Percentiles rank a stretch among this genome's conserved stretches.
Conservation (phyloP, 257 asterid species). For the Forsythia suspensa region DNA sequence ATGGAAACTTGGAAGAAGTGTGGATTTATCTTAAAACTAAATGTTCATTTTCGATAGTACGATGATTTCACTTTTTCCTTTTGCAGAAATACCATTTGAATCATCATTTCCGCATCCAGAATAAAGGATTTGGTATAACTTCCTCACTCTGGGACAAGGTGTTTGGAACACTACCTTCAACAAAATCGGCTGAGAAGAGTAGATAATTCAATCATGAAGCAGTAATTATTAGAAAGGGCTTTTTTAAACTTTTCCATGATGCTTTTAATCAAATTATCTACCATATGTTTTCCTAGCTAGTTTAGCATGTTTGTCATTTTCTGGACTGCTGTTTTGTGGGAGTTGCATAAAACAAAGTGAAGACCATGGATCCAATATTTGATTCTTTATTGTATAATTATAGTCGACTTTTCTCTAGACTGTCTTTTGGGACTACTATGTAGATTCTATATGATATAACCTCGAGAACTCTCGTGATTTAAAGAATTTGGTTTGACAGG, state of each 20-base stretch:
- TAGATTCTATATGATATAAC: no score
- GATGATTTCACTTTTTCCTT: constrained; percentile 2
- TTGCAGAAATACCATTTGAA: constrained; percentile 85
- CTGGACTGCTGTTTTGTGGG: constrained; percentile 2
- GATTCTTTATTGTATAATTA: not conserved
- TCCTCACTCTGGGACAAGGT: constrained; percentile 87
- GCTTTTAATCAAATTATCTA: constrained; percentile 22
- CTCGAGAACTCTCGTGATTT: no score
- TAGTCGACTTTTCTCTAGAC: not conserved
- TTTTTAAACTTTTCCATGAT: not conserved
- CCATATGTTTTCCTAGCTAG: constrained; percentile 9
- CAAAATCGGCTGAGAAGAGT: constrained; percentile 48
- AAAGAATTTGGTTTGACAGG: no score
- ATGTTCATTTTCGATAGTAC: not conserved
- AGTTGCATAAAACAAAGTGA: not conserved
- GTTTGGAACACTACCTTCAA: constrained; percentile 77
- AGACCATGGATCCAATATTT: constrained; percentile 9
- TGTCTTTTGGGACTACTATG: not conserved
- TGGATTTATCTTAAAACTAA: not conserved
- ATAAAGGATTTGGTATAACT: constrained; percentile 87
- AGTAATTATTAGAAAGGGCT: constrained; percentile 5
- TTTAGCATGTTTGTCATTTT: constrained; percentile 15
- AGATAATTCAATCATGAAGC: constrained; percentile 29
- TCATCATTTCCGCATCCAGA: constrained; percentile 88
- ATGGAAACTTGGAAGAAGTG: not conserved